Conservation (phyloP, 805 yeast genomes). For the Myxozyma mucilagina region DNA sequence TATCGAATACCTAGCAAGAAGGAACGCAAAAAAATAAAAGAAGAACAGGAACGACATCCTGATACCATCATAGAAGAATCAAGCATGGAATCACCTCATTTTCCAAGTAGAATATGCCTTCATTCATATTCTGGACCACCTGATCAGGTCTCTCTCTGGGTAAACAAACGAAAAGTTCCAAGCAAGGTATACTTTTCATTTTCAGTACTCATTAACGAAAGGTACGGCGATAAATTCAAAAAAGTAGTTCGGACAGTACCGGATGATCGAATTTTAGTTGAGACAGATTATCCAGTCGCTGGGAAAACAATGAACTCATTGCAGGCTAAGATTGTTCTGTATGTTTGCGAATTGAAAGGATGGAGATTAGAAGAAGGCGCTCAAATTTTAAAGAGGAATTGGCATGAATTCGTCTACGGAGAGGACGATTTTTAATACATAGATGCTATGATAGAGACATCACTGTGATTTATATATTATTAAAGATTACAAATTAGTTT, state of each 20-base stretch:
- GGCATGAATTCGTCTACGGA: conserved; percentile 20
- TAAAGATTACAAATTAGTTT: no score
- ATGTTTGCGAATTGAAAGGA: conserved; percentile 23
- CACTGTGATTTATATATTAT: no score
- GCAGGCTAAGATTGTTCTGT: conserved; percentile 18
- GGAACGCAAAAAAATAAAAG: conserved; percentile 4
- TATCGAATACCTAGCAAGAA: conserved; percentile 11
- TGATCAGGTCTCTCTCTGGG: conserved; percentile 61
- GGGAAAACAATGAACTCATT: conserved; percentile 35
- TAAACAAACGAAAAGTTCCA: conserved; percentile 42
- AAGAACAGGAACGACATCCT: background rate
- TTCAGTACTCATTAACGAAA: conserved; percentile 52
- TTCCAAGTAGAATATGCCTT: conserved; percentile 51
- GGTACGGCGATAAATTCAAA: conserved; percentile 39
- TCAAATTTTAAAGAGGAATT: conserved; percentile 13
- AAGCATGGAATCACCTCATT: conserved; percentile 10
- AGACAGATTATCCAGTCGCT: conserved; percentile 51
- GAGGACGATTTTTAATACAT: no score
- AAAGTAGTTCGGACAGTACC: conserved; percentile 43
- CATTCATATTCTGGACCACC: conserved; percentile 86
- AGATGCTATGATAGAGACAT: no score
- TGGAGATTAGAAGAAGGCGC: conserved; percentile 32
- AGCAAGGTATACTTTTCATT: conserved; percentile 51
- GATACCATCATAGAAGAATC: background rate
- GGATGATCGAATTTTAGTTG: conserved; percentile 46